phyloP scores from a whole-genome alignment of 768 basidiomycete genomes.

The Trichaptum fuscoviolaceum region DNA sequence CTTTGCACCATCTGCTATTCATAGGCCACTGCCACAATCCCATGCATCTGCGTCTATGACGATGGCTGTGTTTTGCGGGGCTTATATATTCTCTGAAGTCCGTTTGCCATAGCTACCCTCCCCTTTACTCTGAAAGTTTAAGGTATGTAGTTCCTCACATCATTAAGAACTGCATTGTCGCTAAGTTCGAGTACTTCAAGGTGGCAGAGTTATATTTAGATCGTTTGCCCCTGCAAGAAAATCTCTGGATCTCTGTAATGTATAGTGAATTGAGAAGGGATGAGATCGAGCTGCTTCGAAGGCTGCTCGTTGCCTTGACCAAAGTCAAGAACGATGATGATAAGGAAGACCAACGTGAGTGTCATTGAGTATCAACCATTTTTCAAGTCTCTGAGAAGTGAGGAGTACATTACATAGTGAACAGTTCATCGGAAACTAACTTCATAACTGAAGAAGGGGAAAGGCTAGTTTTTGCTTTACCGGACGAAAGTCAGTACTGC shows the following conservation, averaged over 20 bases:
- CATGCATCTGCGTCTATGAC: too few species aligned
- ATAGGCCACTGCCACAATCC: neutral
- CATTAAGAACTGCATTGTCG: too few species aligned
- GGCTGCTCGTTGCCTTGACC: neutral
- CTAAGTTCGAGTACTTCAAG: too few species aligned
- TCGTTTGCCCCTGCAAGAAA: neutral
- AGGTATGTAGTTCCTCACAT: too few species aligned
- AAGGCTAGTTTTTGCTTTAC: too few species aligned
- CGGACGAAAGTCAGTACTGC: too few species aligned
- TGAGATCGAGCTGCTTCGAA: neutral
- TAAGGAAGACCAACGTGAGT: neutral
- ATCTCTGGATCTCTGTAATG: neutral
- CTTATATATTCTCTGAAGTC: too few species aligned
- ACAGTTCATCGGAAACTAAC: neutral
- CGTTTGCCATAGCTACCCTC: too few species aligned
- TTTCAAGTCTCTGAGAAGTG: too few species aligned
- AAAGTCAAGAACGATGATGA: neutral
- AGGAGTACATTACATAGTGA: neutral
- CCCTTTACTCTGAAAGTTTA: too few species aligned
- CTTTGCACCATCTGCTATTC: neutral
- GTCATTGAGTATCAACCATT: neutral
- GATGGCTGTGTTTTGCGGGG: too few species aligned
- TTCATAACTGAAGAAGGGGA: neutral
- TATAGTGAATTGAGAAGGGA: neutral
- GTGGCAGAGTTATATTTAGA: neutral